These are phyloP conservation scores for Hygrophoropsis aurantiaca DNA, from an alignment of 768 basidiomycete genomes.

Conservation along the genomic window DNA sequence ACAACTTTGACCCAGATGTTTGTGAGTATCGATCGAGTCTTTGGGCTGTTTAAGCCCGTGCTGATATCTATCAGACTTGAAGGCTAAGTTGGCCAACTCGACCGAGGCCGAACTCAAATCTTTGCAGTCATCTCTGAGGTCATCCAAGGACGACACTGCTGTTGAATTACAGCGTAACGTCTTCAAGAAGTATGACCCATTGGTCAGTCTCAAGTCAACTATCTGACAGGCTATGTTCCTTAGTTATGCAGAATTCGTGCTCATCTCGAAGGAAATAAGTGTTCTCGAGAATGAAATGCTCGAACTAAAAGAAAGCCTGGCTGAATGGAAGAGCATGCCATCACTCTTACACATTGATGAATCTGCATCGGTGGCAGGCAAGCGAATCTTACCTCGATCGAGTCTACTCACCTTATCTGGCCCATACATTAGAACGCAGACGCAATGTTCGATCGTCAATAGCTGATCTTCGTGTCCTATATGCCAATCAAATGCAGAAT, in stretches of 20 bases:
- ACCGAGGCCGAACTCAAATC: slow-evolving; percentile 79
- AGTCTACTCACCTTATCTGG: slow-evolving; percentile 41
- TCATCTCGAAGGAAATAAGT: slow-evolving; percentile 95
- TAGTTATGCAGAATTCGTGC: slow-evolving; percentile 96
- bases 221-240: slow-evolving; percentile 6
- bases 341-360: slow-evolving; percentile 89
- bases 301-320: slow-evolving; percentile 89
- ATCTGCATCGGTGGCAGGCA: slow-evolving; percentile 62
- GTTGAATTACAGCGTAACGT: slow-evolving; percentile 87
- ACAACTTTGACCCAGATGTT: slow-evolving; percentile 84
- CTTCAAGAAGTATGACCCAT: slow-evolving; percentile 79
- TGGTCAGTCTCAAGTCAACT: not conserved
- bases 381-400: slow-evolving; percentile 3
- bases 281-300: slow-evolving; percentile 97
- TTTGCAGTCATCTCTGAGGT: slow-evolving; percentile 73
- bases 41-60: slow-evolving; percentile 7
- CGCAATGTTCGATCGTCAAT: slow-evolving; percentile 83
- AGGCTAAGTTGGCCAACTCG: slow-evolving; percentile 85
- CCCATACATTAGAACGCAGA: slow-evolving; percentile 45
- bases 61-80: slow-evolving; percentile 53
- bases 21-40: slow-evolving; percentile 53
- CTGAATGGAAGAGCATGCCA: slow-evolving; percentile 96
- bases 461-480: slow-evolving; percentile 92
- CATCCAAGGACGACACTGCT: slow-evolving; percentile 70
- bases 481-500: slow-evolving; percentile 91